Conservation (phyloP, 305 asterid genomes). For the Rubia balearica region DNA sequence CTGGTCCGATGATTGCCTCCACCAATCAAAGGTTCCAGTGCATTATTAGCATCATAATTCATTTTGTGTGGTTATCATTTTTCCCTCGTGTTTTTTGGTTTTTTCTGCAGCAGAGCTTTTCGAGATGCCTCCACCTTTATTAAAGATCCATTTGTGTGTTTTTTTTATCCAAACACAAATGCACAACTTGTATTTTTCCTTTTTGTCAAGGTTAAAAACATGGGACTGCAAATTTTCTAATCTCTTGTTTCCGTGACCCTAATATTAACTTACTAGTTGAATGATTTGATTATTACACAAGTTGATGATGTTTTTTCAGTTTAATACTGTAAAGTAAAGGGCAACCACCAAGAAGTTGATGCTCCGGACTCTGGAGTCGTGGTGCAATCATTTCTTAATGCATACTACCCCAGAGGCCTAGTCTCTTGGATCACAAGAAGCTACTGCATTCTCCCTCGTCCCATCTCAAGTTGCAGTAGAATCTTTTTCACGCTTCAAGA, state of each 20-base stretch:
- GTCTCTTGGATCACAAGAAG: neutral
- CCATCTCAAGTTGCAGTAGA: too few species aligned
- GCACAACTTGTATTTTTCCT: neutral
- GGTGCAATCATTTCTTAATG: neutral
- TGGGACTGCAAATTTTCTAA: neutral
- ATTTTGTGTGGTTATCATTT: neutral
- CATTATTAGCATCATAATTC: neutral
- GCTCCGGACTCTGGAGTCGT: neutral
- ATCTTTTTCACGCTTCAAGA: too few species aligned
- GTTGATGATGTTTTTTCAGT: neutral
- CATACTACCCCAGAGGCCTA: neutral
- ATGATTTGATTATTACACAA: neutral
- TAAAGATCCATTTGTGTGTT: neutral
- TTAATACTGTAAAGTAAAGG: neutral
- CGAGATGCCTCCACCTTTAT: neutral
- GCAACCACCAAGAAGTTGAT: neutral
- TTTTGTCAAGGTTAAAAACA: neutral
- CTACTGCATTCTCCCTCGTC: neutral
- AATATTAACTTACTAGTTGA: neutral
- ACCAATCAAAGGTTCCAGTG: constrained; percentile 12
- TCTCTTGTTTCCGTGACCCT: neutral
- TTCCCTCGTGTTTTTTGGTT: neutral
- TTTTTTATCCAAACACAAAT: too few species aligned
- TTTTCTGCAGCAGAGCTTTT: neutral
- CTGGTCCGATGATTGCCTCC: constrained; percentile 10